A percentile compares a stretch with the other conserved stretches of the same genome.
These are phyloP conservation scores for Claviceps africana DNA, from an alignment of 2,329 filamentous ascomycete species.

Conservation along the genomic window DNA sequence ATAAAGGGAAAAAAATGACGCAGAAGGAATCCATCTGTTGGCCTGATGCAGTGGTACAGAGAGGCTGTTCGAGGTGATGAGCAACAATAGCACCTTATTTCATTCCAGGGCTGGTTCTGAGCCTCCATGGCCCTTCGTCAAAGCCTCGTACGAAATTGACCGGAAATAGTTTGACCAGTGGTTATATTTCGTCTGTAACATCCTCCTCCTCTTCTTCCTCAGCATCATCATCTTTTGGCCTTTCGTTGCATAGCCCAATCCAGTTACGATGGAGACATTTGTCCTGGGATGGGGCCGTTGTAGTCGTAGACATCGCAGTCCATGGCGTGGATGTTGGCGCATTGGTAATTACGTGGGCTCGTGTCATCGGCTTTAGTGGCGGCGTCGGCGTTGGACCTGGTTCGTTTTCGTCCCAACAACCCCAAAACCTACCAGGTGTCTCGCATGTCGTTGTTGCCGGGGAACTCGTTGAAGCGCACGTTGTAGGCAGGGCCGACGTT, in stretches of 20 bases:
- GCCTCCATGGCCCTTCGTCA: not conserved
- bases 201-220: too few relatives aligned
- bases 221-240: constrained; percentile 13
- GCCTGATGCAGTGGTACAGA: not conserved
- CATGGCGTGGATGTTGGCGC: constrained; percentile 17
- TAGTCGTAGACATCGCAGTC: constrained; percentile 14
- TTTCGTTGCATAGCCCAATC: constrained; percentile 28
- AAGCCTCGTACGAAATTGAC: not conserved
- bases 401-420: constrained; percentile 32
- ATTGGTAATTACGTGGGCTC: constrained; percentile 16
- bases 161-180: not conserved
- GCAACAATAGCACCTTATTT: not conserved
- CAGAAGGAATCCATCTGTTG: not conserved
- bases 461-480: constrained; percentile 9
- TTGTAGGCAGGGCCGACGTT: constrained; percentile 15
- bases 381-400: constrained; percentile 12
- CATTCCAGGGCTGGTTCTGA: not conserved
- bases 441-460: constrained; percentile 27
- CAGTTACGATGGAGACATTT: constrained; percentile 25
- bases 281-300: constrained; percentile 12
- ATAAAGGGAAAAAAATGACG: not conserved
- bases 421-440: constrained; percentile 43
- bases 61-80: not conserved
- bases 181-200: constrained; percentile 20
- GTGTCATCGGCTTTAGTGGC: not conserved